A percentile compares a stretch with the other conserved stretches of the same genome.
Evolutionary conservation across 306 rosid genomes (phyloP).

Genomic region (Argentina anserina): DNA sequence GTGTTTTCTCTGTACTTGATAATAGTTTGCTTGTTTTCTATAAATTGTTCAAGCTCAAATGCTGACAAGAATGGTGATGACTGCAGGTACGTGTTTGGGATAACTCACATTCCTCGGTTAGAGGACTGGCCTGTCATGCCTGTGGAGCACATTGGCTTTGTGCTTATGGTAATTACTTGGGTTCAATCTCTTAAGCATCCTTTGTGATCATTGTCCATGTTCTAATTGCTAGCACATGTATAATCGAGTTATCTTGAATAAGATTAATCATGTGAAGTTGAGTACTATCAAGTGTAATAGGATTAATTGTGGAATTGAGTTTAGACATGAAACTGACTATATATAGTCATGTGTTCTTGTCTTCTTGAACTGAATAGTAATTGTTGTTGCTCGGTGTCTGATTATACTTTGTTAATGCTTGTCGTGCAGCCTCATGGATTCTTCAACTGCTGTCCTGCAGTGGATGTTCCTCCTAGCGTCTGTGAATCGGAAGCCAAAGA

Average conservation of each 20-base stretch:
- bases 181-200: neutral
- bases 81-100: constrained; percentile 79
- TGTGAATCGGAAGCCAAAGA: constrained; percentile 57
- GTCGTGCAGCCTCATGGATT: constrained; percentile 84
- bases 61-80: constrained; percentile 6
- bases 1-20: neutral
- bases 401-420: constrained; percentile 1
- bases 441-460: constrained; percentile 86
- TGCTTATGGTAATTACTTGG: constrained; percentile 50
- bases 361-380: neutral
- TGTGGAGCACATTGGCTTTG: constrained; percentile 77
- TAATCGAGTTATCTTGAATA: neutral
- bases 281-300: neutral
- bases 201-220: neutral
- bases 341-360: neutral
- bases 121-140: constrained; percentile 99
- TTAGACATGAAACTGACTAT: neutral
- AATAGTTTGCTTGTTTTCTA: neutral
- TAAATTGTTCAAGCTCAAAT: neutral
- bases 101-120: constrained; percentile 70
- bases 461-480: constrained; percentile 62
- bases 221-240: neutral
- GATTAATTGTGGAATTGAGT: neutral
- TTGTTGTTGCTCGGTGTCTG: neutral
- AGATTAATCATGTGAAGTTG: neutral